Evolutionary conservation across 129 eudicot species (phyloP), one percentile per base, ranked within the genome.

Genomic region (Pulicaria dysenterica): DNA sequence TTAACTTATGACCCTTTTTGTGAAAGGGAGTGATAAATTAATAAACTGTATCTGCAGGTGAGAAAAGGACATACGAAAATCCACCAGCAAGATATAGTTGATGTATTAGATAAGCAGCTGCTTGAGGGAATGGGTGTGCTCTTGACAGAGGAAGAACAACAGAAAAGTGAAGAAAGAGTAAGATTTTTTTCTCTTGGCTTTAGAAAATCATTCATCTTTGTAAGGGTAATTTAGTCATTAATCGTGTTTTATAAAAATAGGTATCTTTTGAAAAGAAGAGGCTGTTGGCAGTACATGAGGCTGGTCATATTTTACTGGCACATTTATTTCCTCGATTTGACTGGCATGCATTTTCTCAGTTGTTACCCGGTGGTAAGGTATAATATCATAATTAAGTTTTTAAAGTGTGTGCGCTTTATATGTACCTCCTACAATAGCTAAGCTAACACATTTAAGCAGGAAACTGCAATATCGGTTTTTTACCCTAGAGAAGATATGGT

Each of bases 41-140:
- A 44, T 53, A 24, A 72, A 42, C 34, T 47, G 40, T 34, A 45
- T 71, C 19, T 79, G 68, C 81, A 94, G 96, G 96, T 94, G 57
- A 94, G 98, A 60, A 94, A 86, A 80, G 96, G 91, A 47, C 95
- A 94, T 86, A 66, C 91, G 13, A 84, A 82, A 85, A 94, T 94
- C 77, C 78, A 47, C 79, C 96, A 94, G 80, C 83, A 94, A 78
- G 98, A 90, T 78, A 84, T 90, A 36, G 78, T 94, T 84, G 98
- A 94, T 24, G 98, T 94, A 47, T 69, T 94, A 76, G 98, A 94
- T 75, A 94, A 94, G 76, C 92, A 90, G 73, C 82, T 94, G 79
- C 98, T 94, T 48, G 96, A 94, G 85, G 97, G 96, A 59, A 90
- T 90, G 96, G 96, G 95, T 56, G 96, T 94, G 82, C 96, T 94